phyloP scores from a whole-genome alignment of 1,139 yeast genomes.

The Candida sp. region DNA sequence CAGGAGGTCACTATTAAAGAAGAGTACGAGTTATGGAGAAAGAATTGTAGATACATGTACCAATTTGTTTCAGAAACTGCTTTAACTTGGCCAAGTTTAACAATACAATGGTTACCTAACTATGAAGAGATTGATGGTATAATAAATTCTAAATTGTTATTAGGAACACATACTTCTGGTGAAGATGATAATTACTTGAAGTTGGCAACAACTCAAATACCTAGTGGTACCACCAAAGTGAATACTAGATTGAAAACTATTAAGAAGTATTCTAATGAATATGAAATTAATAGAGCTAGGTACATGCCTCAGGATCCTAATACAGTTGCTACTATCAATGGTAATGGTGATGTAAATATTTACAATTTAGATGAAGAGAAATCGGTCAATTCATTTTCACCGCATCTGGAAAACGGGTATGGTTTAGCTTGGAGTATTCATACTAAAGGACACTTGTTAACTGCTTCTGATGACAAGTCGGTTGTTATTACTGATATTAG shows the following conservation, averaged over 20 bases:
- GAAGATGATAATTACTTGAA: constrained; percentile 75
- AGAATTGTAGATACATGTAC: constrained; percentile 76
- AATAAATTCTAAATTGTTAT: constrained; percentile 46
- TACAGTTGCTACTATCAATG: constrained; percentile 74
- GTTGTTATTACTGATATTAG: constrained; percentile 36
- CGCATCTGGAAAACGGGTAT: constrained; percentile 66
- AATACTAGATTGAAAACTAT: constrained; percentile 56
- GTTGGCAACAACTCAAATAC: constrained; percentile 71
- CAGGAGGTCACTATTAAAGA: constrained; percentile 51
- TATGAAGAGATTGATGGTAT: constrained; percentile 27
- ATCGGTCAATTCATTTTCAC: constrained; percentile 33
- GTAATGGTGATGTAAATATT: constrained; percentile 68
- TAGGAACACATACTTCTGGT: constrained; percentile 90
- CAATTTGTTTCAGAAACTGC: constrained; percentile 80
- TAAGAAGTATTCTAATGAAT: constrained; percentile 49
- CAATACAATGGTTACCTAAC: constrained; percentile 73
- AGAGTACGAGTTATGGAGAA: constrained; percentile 76
- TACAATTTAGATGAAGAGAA: constrained; percentile 44
- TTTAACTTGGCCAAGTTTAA: constrained; percentile 75
- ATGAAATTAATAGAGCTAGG: constrained; percentile 81
- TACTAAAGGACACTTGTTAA: constrained; percentile 46
- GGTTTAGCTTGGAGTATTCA: constrained; percentile 65
- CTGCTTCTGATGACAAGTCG: constrained; percentile 63
- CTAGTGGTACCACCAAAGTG: constrained; percentile 25
- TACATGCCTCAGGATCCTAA: constrained; percentile 72